Percentiles rank a stretch among this genome's conserved stretches.
Conservation (phyloP, 768 basidiomycete species). For the Lactarius quietus region DNA sequence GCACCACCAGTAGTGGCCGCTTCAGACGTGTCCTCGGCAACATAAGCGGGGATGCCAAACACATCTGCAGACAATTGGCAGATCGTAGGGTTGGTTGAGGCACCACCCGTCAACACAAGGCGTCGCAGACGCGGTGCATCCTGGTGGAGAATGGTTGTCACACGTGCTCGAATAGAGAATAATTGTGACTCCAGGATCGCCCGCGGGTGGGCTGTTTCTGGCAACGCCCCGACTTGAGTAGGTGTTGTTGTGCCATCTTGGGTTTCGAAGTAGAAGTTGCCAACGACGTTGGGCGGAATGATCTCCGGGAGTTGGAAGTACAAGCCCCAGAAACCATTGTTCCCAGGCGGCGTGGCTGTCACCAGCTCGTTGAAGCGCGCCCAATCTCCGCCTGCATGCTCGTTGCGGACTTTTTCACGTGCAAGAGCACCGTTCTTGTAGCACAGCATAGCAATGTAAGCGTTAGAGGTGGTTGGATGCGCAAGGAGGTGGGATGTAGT, state of each 20-base stretch:
- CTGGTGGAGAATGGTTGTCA: constrained; percentile 61
- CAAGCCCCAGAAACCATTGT: constrained; percentile 60
- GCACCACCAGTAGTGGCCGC: constrained; percentile 73
- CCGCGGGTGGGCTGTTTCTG: constrained; percentile 54
- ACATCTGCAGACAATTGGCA: constrained; percentile 74
- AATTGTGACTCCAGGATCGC: constrained; percentile 85
- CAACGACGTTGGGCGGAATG: constrained; percentile 73
- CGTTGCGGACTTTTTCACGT: constrained; percentile 71
- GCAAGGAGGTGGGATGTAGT: constrained; percentile 73
- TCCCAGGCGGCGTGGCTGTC: constrained; percentile 50
- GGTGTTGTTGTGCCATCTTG: constrained; percentile 27
- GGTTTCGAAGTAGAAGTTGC: constrained; percentile 61
- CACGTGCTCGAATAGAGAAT: constrained; percentile 71
- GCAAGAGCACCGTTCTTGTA: constrained; percentile 88
- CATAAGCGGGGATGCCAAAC: constrained; percentile 72
- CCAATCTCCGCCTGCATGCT: constrained; percentile 61
- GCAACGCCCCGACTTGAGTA: constrained; percentile 35
- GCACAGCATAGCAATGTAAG: constrained; percentile 86
- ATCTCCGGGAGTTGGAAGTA: constrained; percentile 88
- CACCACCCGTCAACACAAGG: constrained; percentile 76
- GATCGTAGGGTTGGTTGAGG: constrained; percentile 68
- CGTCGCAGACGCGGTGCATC: constrained; percentile 54
- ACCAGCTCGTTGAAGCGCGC: constrained; percentile 63
- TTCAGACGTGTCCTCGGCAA: constrained; percentile 52
- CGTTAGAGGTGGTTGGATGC: constrained; percentile 57